Conservation (phyloP, 139 green algal genomes). For the Astrephomene gubernaculifera region DNA sequence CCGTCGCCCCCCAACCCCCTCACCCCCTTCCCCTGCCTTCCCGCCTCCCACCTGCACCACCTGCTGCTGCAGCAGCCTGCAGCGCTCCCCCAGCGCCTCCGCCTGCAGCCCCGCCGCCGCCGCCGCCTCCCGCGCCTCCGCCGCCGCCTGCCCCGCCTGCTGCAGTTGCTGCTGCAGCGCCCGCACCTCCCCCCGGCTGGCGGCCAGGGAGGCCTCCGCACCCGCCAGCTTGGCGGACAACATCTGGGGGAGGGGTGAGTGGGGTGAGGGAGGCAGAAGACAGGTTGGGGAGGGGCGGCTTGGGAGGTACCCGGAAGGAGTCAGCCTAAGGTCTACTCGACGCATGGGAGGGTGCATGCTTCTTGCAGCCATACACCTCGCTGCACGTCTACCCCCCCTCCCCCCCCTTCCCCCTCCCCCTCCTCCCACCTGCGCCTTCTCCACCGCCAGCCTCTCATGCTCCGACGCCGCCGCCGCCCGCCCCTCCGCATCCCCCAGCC, state of each 20-base stretch:
- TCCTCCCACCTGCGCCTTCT: constrained; percentile 49
- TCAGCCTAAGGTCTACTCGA: too few relatives aligned
- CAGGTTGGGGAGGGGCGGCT: neutral
- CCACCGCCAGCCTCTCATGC: constrained; percentile 54
- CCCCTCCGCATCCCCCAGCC: constrained; percentile 68
- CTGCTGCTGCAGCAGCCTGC: constrained; percentile 23
- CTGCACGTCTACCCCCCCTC: neutral
- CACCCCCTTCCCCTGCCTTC: neutral
- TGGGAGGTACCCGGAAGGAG: too few relatives aligned
- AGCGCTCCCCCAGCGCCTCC: constrained; percentile 30
- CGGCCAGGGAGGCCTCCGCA: constrained; percentile 46
- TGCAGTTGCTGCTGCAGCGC: constrained; percentile 40
- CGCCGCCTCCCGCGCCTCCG: neutral
- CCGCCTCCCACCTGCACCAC: constrained; percentile 38
- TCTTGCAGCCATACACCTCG: too few relatives aligned
- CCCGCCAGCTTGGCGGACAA: constrained; percentile 44
- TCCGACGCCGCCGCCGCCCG: constrained; percentile 60
- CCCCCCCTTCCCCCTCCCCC: neutral
- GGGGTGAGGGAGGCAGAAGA: constrained; percentile 21
- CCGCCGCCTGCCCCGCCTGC: constrained; percentile 13
- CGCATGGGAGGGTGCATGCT: too few relatives aligned
- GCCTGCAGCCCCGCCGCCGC: constrained; percentile 29
- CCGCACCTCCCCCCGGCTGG: constrained; percentile 38
- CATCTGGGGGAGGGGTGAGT: constrained; percentile 26
- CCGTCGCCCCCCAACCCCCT: neutral